phyloP scores from a whole-genome alignment of 179 eudicot species.

The Patellifolia procumbens region DNA sequence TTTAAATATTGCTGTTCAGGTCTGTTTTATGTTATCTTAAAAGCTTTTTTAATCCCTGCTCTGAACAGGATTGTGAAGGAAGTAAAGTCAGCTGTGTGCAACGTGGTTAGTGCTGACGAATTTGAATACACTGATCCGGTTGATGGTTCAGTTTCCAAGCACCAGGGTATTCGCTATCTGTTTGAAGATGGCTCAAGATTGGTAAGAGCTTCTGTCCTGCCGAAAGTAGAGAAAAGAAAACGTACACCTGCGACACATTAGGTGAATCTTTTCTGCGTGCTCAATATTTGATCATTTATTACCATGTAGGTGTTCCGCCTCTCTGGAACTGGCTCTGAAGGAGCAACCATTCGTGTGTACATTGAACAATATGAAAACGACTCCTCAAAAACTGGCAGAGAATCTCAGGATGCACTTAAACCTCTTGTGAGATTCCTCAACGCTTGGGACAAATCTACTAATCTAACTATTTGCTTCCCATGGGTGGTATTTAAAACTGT shows the following conservation, averaged over 20 bases:
- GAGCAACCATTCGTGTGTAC: constrained; percentile 92
- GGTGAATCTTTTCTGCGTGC: no score
- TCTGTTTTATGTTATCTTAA: neutral
- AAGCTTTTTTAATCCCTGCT: neutral
- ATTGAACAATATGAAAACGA: constrained; percentile 92
- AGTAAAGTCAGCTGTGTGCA: constrained; percentile 62
- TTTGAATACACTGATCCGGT: constrained; percentile 97
- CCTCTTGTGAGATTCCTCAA: constrained; percentile 63
- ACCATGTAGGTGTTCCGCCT: constrained; percentile 83
- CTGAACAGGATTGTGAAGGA: constrained; percentile 67
- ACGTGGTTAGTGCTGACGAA: constrained; percentile 74
- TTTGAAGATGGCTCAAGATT: constrained; percentile 96
- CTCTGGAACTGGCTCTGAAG: constrained; percentile 98
- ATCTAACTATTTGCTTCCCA: neutral
- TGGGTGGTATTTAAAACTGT: neutral
- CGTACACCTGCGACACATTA: no score
- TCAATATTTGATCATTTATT: neutral
- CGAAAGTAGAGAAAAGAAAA: no score
- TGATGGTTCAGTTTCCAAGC: constrained; percentile 94
- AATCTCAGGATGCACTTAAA: constrained; percentile 88
- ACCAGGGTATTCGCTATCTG: constrained; percentile 94
- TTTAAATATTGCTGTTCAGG: neutral
- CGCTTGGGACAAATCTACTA: neutral
- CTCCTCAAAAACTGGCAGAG: constrained; percentile 76
- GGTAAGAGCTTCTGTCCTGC: constrained; percentile 45